phyloP scores from a whole-genome alignment of 176 grass and related monocot species.

The Rhipidocladum racemiflorum region DNA sequence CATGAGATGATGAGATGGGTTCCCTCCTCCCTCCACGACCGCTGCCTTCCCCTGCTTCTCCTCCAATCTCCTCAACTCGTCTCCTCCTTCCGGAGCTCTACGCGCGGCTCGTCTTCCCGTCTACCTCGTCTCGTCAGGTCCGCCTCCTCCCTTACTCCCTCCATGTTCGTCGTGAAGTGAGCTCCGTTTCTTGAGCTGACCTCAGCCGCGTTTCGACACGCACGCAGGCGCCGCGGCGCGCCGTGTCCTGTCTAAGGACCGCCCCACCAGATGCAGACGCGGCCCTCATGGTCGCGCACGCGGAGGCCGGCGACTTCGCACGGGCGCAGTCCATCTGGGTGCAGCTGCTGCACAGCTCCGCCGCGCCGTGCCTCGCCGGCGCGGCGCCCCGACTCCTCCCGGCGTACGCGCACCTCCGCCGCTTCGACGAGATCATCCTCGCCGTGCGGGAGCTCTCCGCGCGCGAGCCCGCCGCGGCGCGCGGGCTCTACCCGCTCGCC shows the following conservation, averaged over 20 bases:
- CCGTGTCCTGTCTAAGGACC: neutral
- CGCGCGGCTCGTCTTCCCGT: neutral
- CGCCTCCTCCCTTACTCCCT: neutral
- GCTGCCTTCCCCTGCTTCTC: neutral
- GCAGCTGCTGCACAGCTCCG: slow-evolving; percentile 65
- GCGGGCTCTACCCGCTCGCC: slow-evolving; percentile 44
- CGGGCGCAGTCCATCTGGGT: slow-evolving; percentile 54
- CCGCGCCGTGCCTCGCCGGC: slow-evolving; percentile 29
- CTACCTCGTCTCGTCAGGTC: neutral
- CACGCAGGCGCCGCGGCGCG: neutral
- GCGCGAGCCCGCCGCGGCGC: slow-evolving; percentile 28
- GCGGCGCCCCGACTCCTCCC: slow-evolving; percentile 40
- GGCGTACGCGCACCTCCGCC: slow-evolving; percentile 49
- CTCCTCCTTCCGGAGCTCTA: neutral
- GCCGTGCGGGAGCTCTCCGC: slow-evolving; percentile 39
- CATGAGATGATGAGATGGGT: slow-evolving; percentile 9
- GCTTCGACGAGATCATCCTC: slow-evolving; percentile 48
- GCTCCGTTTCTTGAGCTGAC: neutral
- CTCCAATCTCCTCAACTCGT: neutral
- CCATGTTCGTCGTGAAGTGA: neutral
- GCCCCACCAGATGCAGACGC: slow-evolving; percentile 1
- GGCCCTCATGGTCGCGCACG: slow-evolving; percentile 54
- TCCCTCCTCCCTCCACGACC: slow-evolving; percentile 13
- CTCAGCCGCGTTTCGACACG: neutral
- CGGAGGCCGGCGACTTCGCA: slow-evolving; percentile 49